Percentiles rank a stretch among this genome's conserved stretches.
These are phyloP conservation scores for Persicaria tinctoria DNA, from an alignment of 148 eudicot genomes.

Conservation along the genomic window DNA sequence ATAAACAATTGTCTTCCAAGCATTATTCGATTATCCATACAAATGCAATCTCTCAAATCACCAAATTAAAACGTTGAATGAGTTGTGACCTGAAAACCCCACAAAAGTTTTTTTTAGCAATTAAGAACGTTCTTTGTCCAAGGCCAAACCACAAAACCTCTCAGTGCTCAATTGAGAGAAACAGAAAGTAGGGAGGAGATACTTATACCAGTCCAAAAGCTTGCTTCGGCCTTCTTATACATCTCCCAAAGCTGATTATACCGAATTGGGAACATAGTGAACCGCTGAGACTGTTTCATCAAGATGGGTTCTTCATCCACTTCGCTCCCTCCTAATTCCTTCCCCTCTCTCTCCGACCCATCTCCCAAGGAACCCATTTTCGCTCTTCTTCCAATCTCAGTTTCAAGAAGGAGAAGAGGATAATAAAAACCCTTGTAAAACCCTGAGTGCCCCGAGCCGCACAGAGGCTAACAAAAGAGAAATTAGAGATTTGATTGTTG, in stretches of 20 bases:
- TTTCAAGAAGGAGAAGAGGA: background rate
- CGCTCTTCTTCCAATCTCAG: background rate
- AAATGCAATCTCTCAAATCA: too few relatives aligned
- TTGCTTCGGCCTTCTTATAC: constrained; percentile 69
- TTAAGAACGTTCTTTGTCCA: background rate
- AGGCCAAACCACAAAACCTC: background rate
- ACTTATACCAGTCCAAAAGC: constrained; percentile 68
- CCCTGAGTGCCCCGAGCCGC: background rate
- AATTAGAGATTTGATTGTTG: background rate
- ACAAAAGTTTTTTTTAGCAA: too few relatives aligned
- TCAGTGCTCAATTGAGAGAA: background rate
- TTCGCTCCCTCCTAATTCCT: background rate
- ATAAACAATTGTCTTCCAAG: too few relatives aligned
- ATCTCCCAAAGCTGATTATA: constrained; percentile 76
- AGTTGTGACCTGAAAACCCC: too few relatives aligned
- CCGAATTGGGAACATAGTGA: constrained; percentile 67
- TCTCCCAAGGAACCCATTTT: constrained; percentile 34
- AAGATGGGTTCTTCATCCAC: constrained; percentile 37
- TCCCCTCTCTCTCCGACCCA: constrained; percentile 17
- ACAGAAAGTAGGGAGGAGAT: background rate
- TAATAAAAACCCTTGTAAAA: background rate
- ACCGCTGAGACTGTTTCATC: constrained; percentile 45
- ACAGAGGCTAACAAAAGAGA: constrained; percentile 1
- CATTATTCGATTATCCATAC: too few relatives aligned
- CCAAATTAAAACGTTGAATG: too few relatives aligned